phyloP scores from a whole-genome alignment of 2,329 filamentous ascomycete species.

The Pseudogymnoascus sp. region DNA sequence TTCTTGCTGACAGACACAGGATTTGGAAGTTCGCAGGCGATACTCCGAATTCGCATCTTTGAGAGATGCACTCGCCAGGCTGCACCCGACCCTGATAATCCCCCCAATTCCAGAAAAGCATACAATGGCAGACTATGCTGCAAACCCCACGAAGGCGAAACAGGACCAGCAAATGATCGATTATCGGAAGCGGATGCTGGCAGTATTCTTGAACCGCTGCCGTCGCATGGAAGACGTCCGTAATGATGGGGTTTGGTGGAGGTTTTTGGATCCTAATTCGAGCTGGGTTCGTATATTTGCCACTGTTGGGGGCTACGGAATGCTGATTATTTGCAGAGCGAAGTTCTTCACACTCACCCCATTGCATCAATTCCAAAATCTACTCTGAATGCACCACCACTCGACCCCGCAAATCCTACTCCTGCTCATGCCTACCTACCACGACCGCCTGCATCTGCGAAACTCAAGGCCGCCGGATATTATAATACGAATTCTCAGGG shows the following conservation, averaged over 20 bases:
- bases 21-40: slow-evolving; percentile 85
- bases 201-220: slow-evolving; percentile 90
- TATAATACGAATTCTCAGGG: slow-evolving; percentile 38
- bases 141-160: slow-evolving; percentile 95
- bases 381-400: slow-evolving; percentile 86
- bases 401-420: slow-evolving; percentile 88
- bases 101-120: slow-evolving; percentile 98
- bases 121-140: slow-evolving; percentile 96
- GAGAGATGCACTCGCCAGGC: slow-evolving; percentile 75
- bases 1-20: slow-evolving; percentile 43
- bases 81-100: slow-evolving; percentile 92
- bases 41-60: slow-evolving; percentile 96
- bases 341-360: slow-evolving; percentile 89
- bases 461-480: slow-evolving; percentile 52
- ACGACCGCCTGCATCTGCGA: slow-evolving; percentile 76
- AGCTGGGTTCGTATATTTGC: slow-evolving; percentile 59
- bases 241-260: slow-evolving; percentile 94
- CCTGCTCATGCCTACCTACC: slow-evolving; percentile 82
- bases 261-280: slow-evolving; percentile 93
- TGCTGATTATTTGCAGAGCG: slow-evolving; percentile 54
- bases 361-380: slow-evolving; percentile 89
- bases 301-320: neutral
- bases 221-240: slow-evolving; percentile 85
- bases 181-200: slow-evolving; percentile 90
- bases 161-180: slow-evolving; percentile 97